These are phyloP conservation scores for Wallacemonas sp. DNA, from an alignment of 208 protist species.

Conservation along the genomic window DNA sequence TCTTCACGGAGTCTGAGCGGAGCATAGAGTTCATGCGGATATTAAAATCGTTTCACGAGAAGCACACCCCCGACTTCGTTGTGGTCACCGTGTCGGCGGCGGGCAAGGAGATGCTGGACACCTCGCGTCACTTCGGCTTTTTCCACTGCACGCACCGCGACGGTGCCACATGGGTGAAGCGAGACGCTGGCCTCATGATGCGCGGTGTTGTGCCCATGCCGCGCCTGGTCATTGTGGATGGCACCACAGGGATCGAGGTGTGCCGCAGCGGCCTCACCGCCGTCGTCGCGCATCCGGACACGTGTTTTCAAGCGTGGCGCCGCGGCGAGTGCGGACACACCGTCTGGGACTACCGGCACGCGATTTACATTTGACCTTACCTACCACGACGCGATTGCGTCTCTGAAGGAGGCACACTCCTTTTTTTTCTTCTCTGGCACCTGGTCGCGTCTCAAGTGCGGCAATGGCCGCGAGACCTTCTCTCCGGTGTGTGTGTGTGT, in stretches of 20 bases:
- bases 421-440: no score
- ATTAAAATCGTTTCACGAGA: slow-evolving; percentile 44
- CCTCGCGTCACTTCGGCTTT: slow-evolving; percentile 70
- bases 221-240: slow-evolving; percentile 63
- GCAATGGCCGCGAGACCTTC: no score
- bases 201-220: slow-evolving; percentile 50
- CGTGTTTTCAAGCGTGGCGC: slow-evolving; percentile 65
- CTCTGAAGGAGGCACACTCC: no score
- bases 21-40: slow-evolving; percentile 62
- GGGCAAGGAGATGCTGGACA: slow-evolving; percentile 66
- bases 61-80: slow-evolving; percentile 68
- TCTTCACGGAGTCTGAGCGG: slow-evolving; percentile 77
- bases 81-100: slow-evolving; percentile 66
- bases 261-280: slow-evolving; percentile 67
- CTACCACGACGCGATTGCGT: no score
- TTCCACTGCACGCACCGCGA: slow-evolving; percentile 76
- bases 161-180: slow-evolving; percentile 68
- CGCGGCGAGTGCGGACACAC: slow-evolving; percentile 31
- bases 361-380: slow-evolving; percentile 23
- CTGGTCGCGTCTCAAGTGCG: no score
- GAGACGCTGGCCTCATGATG: slow-evolving; percentile 60
- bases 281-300: slow-evolving; percentile 53
- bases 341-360: slow-evolving; percentile 34
- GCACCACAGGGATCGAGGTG: slow-evolving; percentile 56
- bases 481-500: no score